Conservation (phyloP, 768 basidiomycete genomes). For the Tulasnella sp. region DNA sequence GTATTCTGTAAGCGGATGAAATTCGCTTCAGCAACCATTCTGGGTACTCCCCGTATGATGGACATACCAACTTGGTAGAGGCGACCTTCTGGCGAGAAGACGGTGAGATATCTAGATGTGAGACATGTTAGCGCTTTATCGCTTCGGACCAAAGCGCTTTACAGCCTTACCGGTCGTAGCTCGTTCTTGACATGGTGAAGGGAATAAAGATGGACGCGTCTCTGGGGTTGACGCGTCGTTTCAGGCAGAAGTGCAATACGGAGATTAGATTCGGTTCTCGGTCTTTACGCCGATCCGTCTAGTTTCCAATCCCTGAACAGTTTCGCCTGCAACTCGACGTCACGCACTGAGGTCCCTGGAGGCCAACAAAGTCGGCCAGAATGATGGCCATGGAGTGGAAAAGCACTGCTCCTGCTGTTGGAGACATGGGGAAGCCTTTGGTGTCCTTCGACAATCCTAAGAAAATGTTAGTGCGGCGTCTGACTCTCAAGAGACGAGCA, state of each 20-base stretch:
- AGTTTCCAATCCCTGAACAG: neutral
- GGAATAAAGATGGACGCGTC: conserved; percentile 14
- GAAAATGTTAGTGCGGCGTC: conserved; percentile 48
- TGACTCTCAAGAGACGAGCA: neutral
- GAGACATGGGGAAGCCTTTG: conserved; percentile 21
- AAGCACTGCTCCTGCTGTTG: neutral
- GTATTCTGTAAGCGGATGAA: conserved; percentile 52
- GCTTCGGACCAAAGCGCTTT: neutral
- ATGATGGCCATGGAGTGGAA: neutral
- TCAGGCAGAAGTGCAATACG: neutral
- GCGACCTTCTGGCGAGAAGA: conserved; percentile 94
- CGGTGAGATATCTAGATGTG: conserved; percentile 64
- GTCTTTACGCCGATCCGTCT: neutral
- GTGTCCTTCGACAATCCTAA: conserved; percentile 71
- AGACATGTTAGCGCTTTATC: neutral
- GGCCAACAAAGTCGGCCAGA: neutral
- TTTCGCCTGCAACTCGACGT: neutral
- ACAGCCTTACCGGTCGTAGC: conserved; percentile 75
- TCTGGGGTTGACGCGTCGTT: conserved; percentile 15
- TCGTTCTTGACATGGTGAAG: conserved; percentile 75
- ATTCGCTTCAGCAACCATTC: neutral
- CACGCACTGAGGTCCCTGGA: neutral
- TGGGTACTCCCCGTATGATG: neutral
- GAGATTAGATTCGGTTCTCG: neutral
- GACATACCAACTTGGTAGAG: conserved; percentile 94